Evolutionary conservation across 2,329 filamentous ascomycete genomes (phyloP), one percentile per base, ranked within the genome.

Genomic region (Davidsoniella virescens): DNA sequence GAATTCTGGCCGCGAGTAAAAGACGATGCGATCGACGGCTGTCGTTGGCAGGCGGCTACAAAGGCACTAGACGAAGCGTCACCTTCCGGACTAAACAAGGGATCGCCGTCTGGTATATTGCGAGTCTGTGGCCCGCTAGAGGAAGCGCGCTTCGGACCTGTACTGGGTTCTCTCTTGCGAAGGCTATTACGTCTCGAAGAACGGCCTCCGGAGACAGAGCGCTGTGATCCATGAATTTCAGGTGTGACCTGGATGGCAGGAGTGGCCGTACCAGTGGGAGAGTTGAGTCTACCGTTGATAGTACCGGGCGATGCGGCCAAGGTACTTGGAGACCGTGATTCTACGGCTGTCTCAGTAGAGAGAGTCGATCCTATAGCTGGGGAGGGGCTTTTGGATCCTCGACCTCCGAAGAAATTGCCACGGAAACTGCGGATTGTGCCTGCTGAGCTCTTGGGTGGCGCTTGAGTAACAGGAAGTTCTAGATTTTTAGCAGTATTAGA

Each of bases 351-450:
- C 8, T 48, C 48, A 17, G 33, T 20, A 18, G 47, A 43, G 4
- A 53, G 47, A 14, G 47, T 36, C 8, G 43, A 25, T 12, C 50
- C 50, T 7, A 41, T 51, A 17, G 50, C 41, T 36, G 48, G 42
- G 12, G 50, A 29, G n/a, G 44, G 39, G 9, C 47, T 38, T 37
- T 52, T 52, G 6, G 17, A 33, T 4, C 50, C 42, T 33, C 52
- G 49, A 3, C 73, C 69, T n/a, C 83, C 80, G 61, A 94, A 88
- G 25, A 95, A 80, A 62, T 84, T 92, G 23, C 82, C 80, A 55
- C 73, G 76, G 55, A 84, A 69, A 59, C 77, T 85, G 57, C 76
- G 78, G 38, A 81, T 66, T 1, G 84, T 88, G 14, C 81, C 84
- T 5, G 78, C 75, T 5, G 86, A 75, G 57, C 71, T 86, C 61